Conservation (phyloP, 2,329 filamentous ascomycete genomes). For the Byssochlamys sp. region DNA sequence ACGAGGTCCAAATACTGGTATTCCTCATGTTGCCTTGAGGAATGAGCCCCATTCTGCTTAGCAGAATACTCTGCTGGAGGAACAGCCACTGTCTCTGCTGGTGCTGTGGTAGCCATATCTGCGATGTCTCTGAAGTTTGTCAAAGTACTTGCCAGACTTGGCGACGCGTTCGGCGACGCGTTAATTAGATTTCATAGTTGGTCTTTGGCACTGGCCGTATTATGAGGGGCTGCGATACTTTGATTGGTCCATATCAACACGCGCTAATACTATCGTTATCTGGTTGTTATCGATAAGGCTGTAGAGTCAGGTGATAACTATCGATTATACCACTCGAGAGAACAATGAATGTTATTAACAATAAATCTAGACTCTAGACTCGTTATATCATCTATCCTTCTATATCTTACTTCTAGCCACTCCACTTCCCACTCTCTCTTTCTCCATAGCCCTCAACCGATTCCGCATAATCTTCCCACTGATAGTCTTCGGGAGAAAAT, state of each 20-base stretch:
- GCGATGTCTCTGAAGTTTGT: background rate
- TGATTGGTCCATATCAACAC: background rate
- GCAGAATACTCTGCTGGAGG: background rate
- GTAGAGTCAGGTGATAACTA: too few species aligned
- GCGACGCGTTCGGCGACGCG: background rate
- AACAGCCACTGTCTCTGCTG: background rate
- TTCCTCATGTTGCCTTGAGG: conserved; percentile 59
- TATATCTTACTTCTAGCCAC: background rate
- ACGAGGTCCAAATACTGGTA: conserved; percentile 88
- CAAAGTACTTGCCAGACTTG: background rate
- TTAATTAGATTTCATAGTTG: background rate
- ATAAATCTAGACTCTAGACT: background rate
- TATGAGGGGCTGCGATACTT: background rate
- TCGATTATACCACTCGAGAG: too few species aligned
- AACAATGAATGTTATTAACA: too few species aligned
- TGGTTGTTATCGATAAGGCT: background rate
- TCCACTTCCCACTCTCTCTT: conserved; percentile 11
- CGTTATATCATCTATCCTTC: background rate
- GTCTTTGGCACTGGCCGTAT: background rate
- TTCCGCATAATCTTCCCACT: conserved; percentile 29
- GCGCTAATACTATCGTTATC: background rate
- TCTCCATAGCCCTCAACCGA: conserved; percentile 30
- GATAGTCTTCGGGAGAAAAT: conserved; percentile 33
- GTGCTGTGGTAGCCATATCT: background rate
- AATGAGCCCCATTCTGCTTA: background rate